Evolutionary conservation across 1,284 basidiomycete genomes (phyloP), one percentile per base, ranked within the genome.

Genomic region (Heterobasidion annosum): DNA sequence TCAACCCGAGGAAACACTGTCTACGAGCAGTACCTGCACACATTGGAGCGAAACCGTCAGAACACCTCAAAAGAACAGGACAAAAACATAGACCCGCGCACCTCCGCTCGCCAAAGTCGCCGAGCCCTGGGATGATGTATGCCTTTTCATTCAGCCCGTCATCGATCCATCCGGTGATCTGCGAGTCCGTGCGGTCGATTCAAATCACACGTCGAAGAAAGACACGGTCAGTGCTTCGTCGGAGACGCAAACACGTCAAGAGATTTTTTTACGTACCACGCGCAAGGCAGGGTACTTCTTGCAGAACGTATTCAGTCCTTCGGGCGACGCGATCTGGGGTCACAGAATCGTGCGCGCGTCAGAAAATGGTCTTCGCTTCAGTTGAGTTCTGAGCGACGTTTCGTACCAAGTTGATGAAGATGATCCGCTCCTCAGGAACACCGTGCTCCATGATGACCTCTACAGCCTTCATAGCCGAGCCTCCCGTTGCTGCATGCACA

Each of bases 111-210:
- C 93, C 93, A 68, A 95, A 96, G 68, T 96, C 93, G 13, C 93
- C 93, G 19, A 96, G 74, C 13, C 93, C 93, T 13, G 92, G 92
- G 57, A 93, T 83, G 59, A 94, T 92, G 62, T 88, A 91, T n/a
- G 86, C 82, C 65, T 85, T 89, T 60, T 93, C 91, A 64, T 98
- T 96, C 56, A 99, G 77, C 6, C 91, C 90, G 63, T 95, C 76
- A 70, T 99, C 96, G 56, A 99, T 95, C 95, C 96, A 99, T 0
- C 93, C 96, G 13, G 93, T 96, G 54, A 97, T 90, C 85, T 88
- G 56, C 45, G 45, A n/a, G 32, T 10, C 13, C 25, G n/a, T 25
- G 46, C 15, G 46, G 25, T 45, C 25, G 25, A 25, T 2, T 25
- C 25, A 25, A 4, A 25, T 25, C 25, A 25, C 25, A 25, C 25